These are phyloP conservation scores for Hyaloscypha finlandica DNA, from an alignment of 495 filamentous ascomycete species.

Conservation along the genomic window DNA sequence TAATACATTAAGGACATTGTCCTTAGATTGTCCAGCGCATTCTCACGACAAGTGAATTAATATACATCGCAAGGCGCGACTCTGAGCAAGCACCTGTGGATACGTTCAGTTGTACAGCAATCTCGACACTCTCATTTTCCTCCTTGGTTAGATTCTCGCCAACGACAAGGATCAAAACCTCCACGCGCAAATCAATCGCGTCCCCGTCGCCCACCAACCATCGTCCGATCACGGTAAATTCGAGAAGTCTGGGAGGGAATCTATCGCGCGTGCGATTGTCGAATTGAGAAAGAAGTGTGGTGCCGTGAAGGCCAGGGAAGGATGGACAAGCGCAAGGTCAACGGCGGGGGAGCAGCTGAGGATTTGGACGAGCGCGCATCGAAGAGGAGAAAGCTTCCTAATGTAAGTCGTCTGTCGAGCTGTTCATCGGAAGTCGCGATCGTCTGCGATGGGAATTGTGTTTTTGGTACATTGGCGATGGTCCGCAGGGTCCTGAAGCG, in stretches of 20 bases:
- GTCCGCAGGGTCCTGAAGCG: slow-evolving; percentile 16
- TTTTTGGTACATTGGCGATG: slow-evolving; percentile 18
- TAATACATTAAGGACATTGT: background rate
- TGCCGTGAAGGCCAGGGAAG: slow-evolving; percentile 14
- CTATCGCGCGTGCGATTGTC: background rate
- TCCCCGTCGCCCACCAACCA: background rate
- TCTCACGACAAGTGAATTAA: background rate
- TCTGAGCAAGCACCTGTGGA: background rate
- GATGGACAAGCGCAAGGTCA: slow-evolving; percentile 74
- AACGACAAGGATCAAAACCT: slow-evolving; percentile 20
- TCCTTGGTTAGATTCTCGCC: slow-evolving; percentile 1
- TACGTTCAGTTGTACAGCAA: background rate
- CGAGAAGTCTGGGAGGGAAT: slow-evolving; percentile 2
- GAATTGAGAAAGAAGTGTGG: background rate
- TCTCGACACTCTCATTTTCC: background rate
- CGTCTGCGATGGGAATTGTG: slow-evolving; percentile 13
- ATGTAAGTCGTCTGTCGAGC: slow-evolving; percentile 44
- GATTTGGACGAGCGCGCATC: slow-evolving; percentile 57
- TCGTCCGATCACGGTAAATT: slow-evolving; percentile 11
- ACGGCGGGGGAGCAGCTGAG: slow-evolving; percentile 39
- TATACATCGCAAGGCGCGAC: background rate
- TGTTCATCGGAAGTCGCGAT: background rate
- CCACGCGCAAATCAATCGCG: slow-evolving; percentile 22
- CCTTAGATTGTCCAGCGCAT: background rate
- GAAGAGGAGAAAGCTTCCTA: slow-evolving; percentile 60